Conservation (phyloP, 768 basidiomycete species). For the Exidia glandulosa region DNA sequence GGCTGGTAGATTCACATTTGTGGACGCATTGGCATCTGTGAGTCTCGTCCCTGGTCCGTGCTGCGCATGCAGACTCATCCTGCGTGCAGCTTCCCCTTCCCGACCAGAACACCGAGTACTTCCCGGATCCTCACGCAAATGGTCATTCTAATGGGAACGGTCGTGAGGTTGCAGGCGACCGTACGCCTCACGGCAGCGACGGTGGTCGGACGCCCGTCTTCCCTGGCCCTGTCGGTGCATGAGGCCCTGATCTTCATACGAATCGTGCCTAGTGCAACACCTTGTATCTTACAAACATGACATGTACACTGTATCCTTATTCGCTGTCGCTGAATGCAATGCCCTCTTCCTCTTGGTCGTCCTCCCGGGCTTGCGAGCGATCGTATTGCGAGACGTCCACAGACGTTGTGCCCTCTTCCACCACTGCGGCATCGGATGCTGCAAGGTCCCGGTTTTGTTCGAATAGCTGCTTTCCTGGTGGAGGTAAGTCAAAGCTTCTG, state of each 20-base stretch:
- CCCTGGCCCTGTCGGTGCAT: no score
- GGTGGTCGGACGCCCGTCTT: no score
- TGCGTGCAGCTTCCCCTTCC: neutral
- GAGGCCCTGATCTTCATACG: no score
- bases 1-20: neutral
- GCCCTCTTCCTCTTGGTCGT: conserved; percentile 41
- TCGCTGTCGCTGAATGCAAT: conserved; percentile 84
- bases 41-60: neutral
- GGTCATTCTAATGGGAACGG: no score
- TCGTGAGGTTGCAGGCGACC: no score
- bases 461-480: conserved; percentile 81
- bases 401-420: conserved; percentile 79
- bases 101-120: neutral
- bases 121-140: no score
- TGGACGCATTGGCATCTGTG: neutral
- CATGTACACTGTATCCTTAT: neutral
- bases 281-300: neutral
- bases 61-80: neutral
- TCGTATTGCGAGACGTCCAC: conserved; percentile 89
- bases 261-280: no score
- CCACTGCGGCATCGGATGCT: conserved; percentile 61
- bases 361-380: conserved; percentile 37
- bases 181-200: no score
- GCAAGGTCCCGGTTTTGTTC: conserved; percentile 65
- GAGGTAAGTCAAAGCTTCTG: conserved; percentile 3